These are phyloP conservation scores for Kazachstania bromeliacearum DNA, from an alignment of 805 yeast species.

Conservation along the genomic window DNA sequence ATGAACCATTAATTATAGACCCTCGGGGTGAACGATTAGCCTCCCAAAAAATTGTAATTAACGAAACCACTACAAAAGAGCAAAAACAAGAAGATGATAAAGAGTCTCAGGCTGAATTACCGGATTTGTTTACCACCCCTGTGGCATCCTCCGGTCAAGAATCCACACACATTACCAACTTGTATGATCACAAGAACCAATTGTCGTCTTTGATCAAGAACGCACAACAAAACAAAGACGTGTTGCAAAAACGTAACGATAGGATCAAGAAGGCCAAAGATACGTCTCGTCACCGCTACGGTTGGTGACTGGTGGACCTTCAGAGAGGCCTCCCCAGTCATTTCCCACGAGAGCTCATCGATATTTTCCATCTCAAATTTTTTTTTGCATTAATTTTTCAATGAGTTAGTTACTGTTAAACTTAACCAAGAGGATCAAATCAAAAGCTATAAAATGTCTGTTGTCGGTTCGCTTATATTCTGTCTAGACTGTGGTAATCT, in stretches of 20 bases:
- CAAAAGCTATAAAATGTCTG: too few species aligned
- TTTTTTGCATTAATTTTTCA: too few species aligned
- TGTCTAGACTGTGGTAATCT: constrained; percentile 90
- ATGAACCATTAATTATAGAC: constrained; percentile 1
- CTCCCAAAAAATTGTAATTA: not conserved
- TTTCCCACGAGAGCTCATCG: constrained; percentile 5
- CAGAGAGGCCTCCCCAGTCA: too few species aligned
- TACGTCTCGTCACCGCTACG: constrained; percentile 14
- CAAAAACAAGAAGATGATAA: not conserved
- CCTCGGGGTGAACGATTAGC: constrained; percentile 2
- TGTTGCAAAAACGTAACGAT: constrained; percentile 11
- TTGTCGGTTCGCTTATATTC: constrained; percentile 89
- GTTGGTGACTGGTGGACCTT: constrained; percentile 17
- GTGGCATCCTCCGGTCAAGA: constrained; percentile 4
- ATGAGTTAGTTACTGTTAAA: too few species aligned
- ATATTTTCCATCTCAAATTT: too few species aligned
- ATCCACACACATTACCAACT: constrained; percentile 10
- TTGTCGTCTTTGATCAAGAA: constrained; percentile 15
- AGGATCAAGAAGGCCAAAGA: constrained; percentile 10
- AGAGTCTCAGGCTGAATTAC: too few species aligned
- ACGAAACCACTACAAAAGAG: not conserved
- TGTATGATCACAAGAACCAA: constrained; percentile 15
- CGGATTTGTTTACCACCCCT: constrained; percentile 2
- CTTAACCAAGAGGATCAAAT: too few species aligned
- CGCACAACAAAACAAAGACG: constrained; percentile 13